Conservation (phyloP, 2,329 filamentous ascomycete species). For the Emmonsiellopsis sp. region DNA sequence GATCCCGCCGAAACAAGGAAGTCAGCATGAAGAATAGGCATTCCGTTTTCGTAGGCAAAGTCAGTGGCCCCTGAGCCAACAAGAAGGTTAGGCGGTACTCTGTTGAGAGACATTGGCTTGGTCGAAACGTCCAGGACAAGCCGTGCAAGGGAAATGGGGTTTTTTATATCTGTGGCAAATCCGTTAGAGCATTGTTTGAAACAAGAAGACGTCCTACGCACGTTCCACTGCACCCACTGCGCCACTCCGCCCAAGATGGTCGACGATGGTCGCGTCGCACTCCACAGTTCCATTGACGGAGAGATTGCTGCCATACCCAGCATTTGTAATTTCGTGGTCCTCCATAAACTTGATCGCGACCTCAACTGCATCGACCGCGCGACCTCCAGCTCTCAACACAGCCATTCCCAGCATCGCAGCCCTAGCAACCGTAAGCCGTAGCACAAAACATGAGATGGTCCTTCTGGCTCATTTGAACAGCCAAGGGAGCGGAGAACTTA, state of each 20-base stretch:
- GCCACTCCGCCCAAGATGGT: constrained; percentile 83
- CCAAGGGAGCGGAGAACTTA: constrained; percentile 40
- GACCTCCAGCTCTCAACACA: constrained; percentile 66
- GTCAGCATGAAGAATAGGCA: constrained; percentile 65
- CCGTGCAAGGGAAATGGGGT: constrained; percentile 82
- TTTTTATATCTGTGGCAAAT: constrained; percentile 63
- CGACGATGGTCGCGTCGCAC: constrained; percentile 87
- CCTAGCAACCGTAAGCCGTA: constrained; percentile 36
- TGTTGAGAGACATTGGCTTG: constrained; percentile 67
- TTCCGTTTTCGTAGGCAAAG: constrained; percentile 74
- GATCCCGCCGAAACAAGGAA: constrained; percentile 72
- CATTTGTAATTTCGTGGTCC: constrained; percentile 92
- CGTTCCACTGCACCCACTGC: constrained; percentile 85
- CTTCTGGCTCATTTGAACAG: too few relatives aligned
- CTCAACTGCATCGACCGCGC: constrained; percentile 81
- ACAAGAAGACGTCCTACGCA: constrained; percentile 40
- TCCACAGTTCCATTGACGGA: constrained; percentile 86
- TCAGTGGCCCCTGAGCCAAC: constrained; percentile 75
- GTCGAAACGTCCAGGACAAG: constrained; percentile 70
- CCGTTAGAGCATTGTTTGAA: constrained; percentile 13
- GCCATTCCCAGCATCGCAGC: constrained; percentile 78
- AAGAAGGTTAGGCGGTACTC: constrained; percentile 87
- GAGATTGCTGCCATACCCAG: constrained; percentile 91
- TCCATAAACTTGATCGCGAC: constrained; percentile 80
- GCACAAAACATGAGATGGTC: too few relatives aligned